phyloP scores from a whole-genome alignment of 225 moss, liverwort and hornwort species.

The Neckera pumila region DNA sequence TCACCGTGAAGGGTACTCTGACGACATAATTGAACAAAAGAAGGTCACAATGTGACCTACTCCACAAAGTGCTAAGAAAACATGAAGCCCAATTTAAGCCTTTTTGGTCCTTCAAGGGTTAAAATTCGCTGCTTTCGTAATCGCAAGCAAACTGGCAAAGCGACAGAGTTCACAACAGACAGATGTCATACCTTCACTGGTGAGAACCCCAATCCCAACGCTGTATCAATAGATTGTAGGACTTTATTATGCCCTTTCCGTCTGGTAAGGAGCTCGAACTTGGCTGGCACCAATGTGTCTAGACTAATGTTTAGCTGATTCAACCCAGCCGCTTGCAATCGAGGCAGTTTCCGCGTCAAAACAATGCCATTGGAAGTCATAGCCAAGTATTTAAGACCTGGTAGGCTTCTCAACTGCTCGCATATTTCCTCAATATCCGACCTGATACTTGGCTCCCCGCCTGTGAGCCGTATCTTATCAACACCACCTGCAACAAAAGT shows the following conservation, averaged over 20 bases:
- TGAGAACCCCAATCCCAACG: slow-evolving; percentile 71
- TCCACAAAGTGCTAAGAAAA: background rate
- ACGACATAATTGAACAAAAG: background rate
- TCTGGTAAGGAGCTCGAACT: slow-evolving; percentile 86
- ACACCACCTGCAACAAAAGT: slow-evolving; percentile 91
- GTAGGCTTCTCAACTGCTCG: slow-evolving; percentile 41
- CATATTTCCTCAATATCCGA: slow-evolving; percentile 87
- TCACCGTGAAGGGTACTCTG: background rate
- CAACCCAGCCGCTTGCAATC: slow-evolving; percentile 70
- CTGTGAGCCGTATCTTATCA: slow-evolving; percentile 87
- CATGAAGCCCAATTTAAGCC: background rate
- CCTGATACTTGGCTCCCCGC: slow-evolving; percentile 90
- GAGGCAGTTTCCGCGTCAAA: slow-evolving; percentile 65
- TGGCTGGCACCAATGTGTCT: slow-evolving; percentile 88
- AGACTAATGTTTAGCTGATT: slow-evolving; percentile 82
- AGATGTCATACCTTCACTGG: slow-evolving; percentile 66
- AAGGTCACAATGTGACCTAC: background rate
- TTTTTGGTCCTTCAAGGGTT: background rate
- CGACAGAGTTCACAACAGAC: background rate
- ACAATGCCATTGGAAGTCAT: slow-evolving; percentile 97
- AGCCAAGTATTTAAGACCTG: slow-evolving; percentile 72
- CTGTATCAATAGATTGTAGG: slow-evolving; percentile 61
- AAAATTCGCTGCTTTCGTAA: background rate
- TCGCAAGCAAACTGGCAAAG: background rate
- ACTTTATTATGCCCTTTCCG: slow-evolving; percentile 87